phyloP scores from a whole-genome alignment of 1,284 basidiomycete genomes.

The Papiliotrema fonsecae region DNA sequence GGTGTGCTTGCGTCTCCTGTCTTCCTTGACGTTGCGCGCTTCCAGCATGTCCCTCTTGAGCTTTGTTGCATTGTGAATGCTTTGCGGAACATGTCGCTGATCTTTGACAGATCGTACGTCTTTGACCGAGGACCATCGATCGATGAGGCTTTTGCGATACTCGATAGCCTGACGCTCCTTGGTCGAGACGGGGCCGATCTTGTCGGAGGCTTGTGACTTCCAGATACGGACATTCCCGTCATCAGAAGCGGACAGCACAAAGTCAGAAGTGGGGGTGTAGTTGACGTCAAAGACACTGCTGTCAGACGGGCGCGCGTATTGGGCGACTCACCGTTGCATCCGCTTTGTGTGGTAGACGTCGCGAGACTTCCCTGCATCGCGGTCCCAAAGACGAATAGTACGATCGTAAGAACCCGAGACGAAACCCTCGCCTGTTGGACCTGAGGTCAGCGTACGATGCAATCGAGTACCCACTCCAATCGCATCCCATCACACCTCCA shows the following conservation, averaged over 20 bases:
- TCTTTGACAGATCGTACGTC: conserved; percentile 78
- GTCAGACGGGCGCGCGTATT: too few relatives aligned
- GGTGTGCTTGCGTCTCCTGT: conserved; percentile 81
- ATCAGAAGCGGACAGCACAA: conserved; percentile 89
- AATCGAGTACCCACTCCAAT: conserved; percentile 60
- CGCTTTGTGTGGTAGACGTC: conserved; percentile 98
- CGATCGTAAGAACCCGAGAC: conserved; percentile 96
- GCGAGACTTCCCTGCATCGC: conserved; percentile 72
- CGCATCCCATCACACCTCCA: conserved; percentile 87
- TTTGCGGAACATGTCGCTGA: conserved; percentile 81
- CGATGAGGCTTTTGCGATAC: conserved; percentile 81
- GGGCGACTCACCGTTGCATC: conserved; percentile 76
- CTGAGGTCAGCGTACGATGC: conserved; percentile 17
- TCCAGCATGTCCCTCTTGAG: conserved; percentile 94
- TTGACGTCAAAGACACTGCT: conserved; percentile 53
- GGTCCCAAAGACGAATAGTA: conserved; percentile 88
- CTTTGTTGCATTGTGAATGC: conserved; percentile 79
- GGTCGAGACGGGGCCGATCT: conserved; percentile 85
- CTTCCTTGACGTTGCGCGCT: conserved; percentile 84
- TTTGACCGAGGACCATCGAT: conserved; percentile 80
- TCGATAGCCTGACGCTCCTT: conserved; percentile 88
- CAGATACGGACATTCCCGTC: conserved; percentile 96
- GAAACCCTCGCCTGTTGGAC: conserved; percentile 90
- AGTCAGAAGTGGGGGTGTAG: conserved; percentile 87
- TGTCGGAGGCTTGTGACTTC: conserved; percentile 91